phyloP scores from a whole-genome alignment of 805 yeast species.

The Myxozyma nipponensis region DNA sequence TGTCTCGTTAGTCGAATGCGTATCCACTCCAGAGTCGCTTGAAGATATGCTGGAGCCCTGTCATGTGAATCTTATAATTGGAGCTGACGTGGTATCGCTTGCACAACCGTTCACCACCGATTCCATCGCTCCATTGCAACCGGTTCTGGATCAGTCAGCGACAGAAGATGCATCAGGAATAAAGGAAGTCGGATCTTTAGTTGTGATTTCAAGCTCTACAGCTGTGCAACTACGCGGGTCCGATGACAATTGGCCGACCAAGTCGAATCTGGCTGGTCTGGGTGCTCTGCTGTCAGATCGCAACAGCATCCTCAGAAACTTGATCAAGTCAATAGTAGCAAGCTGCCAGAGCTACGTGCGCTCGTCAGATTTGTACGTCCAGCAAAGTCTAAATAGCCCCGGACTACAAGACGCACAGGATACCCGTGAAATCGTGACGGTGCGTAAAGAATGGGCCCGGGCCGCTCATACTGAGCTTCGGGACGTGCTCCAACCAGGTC shows the following conservation, averaged over 20 bases:
- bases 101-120: slow-evolving; percentile 11
- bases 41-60: slow-evolving; percentile 24
- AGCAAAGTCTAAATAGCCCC: not conserved
- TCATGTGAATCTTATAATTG: slow-evolving; percentile 17
- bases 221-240: not conserved
- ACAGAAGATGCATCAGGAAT: not conserved
- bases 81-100: slow-evolving; percentile 7
- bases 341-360: slow-evolving; percentile 34
- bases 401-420: slow-evolving; percentile 12
- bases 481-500: slow-evolving; percentile 31
- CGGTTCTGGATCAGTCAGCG: slow-evolving; percentile 15
- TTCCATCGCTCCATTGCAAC: slow-evolving; percentile 12
- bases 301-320: not conserved
- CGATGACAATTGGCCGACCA: slow-evolving; percentile 5
- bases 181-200: slow-evolving; percentile 2
- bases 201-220: slow-evolving; percentile 10
- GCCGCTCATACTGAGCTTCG: slow-evolving; percentile 42
- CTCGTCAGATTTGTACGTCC: slow-evolving; percentile 12
- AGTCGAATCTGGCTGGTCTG: slow-evolving; percentile 3
- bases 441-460: slow-evolving; percentile 36
- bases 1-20: slow-evolving; percentile 12
- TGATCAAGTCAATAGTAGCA: slow-evolving; percentile 30
- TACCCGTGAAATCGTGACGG: slow-evolving; percentile 15
- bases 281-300: slow-evolving; percentile 12
- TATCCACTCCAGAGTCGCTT: slow-evolving; percentile 7